Conservation (phyloP, 1,139 yeast species). For the Kodamaea sp. region DNA sequence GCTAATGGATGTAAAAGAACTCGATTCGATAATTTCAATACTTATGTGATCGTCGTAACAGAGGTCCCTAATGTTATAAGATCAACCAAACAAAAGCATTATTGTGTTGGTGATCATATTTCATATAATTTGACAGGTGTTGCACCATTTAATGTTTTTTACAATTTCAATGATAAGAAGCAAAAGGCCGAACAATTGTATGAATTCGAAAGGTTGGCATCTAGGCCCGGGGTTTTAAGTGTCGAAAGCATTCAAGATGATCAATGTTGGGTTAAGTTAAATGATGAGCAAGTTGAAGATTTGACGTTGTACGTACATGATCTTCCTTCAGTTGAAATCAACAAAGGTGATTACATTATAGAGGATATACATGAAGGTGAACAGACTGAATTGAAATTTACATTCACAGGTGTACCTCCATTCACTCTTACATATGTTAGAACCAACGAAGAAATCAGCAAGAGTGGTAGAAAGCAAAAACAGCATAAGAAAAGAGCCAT, state of each 20-base stretch:
- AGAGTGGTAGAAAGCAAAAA: slow-evolving; percentile 31
- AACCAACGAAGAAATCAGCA: slow-evolving; percentile 47
- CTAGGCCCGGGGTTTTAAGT: slow-evolving; percentile 70
- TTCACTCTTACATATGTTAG: slow-evolving; percentile 58
- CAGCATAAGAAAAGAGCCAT: slow-evolving; percentile 42
- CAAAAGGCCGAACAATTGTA: slow-evolving; percentile 58
- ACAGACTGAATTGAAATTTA: slow-evolving; percentile 65
- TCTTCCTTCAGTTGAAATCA: slow-evolving; percentile 86
- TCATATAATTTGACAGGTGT: slow-evolving; percentile 72
- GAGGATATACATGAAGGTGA: slow-evolving; percentile 91
- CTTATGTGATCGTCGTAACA: slow-evolving; percentile 53
- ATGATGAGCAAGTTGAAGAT: slow-evolving; percentile 35
- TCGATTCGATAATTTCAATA: slow-evolving; percentile 34
- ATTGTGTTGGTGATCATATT: slow-evolving; percentile 91
- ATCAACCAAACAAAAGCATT: slow-evolving; percentile 40
- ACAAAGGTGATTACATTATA: slow-evolving; percentile 70
- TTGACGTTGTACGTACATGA: slow-evolving; percentile 62
- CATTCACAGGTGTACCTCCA: slow-evolving; percentile 71
- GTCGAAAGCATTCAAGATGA: slow-evolving; percentile 75
- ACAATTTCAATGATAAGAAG: slow-evolving; percentile 62
- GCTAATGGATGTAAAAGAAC: slow-evolving; percentile 63
- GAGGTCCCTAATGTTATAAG: slow-evolving; percentile 68
- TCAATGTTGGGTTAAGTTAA: slow-evolving; percentile 64
- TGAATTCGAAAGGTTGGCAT: slow-evolving; percentile 65
- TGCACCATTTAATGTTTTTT: slow-evolving; percentile 73